Base-by-base conservation (phyloP, 305 asterid genomes). In the Fraxinus latifolia region DNA sequence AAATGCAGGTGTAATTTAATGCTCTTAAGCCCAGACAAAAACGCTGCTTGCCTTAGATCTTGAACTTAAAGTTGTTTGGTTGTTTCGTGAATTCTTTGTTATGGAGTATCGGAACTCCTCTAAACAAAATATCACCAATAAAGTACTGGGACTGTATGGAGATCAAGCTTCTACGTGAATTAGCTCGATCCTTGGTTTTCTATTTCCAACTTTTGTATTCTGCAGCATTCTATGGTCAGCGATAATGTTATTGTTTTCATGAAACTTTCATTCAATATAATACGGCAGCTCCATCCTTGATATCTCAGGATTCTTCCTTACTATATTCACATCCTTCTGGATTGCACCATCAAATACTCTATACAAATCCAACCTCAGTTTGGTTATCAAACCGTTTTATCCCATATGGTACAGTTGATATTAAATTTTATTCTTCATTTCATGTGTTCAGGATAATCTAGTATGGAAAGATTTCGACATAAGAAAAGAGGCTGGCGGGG, bases 381-480 rank as follows among this genome's bases (percentile, higher is more conserved):
- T 50, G 60, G 60, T 50, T 50, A 15, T 50, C 60, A 50, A 50
- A 50, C 60, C 21, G 7, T 50, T 50, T 15, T 15, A 50, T 50
- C 60, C 60, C 60, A 0, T 53, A 4, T 53, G 62, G 62, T 53
- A 53, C 62, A 15, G 0, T 53, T 0, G 62, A 4, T 53, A 53
- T 53, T 53, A 15, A 53, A 53, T n/a, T 15, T 15, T 50, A 47
- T 14, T 47, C 60, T 14, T 47, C 19, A 15, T 4, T 47, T 50
- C 21, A 50, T 50, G 21, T 50, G 60, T 50, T 50, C 75, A 93
- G 97, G 98, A 93, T 53, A 87, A 79, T 77, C 86, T 58, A 27
- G 85, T 7, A 50, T 32, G 3, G 78, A 88, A 82, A 86, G 93
- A 93, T 87, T 93, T 92, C 34, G 93, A 93, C 86, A 87, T 91